Evolutionary conservation across 345 rosid genomes (phyloP), one percentile per base, ranked within the genome.

Genomic region (Streptanthus diversifolius): DNA sequence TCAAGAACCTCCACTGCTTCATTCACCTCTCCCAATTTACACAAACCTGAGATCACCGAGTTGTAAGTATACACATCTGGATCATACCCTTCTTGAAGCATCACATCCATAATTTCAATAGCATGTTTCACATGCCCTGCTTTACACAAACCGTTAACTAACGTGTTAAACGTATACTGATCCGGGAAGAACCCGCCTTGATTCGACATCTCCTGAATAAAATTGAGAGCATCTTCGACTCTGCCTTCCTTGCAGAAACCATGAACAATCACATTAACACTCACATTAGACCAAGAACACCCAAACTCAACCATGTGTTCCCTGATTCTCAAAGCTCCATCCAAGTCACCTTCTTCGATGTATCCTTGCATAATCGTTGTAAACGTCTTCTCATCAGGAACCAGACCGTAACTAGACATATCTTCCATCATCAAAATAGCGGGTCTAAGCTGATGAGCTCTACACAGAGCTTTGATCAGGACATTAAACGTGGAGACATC

Each of bases 371-470:
- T 93, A 57, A 93, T 67, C 1, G 95, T 93, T 1, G 92, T 91
- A 77, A 85, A 91, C 0, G 96, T 88, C 72, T 83, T 88, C 88
- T 93, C 96, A 53, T 91, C 97, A 0, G 96, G 97, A 3, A 61
- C 77, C 41, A 89, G 69, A 66, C 89, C 88, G 45, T 86, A 81
- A 71, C 72, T 78, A 1, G 79, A 69, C 98, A 93, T 91, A 75
- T 91, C 98, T 74, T 91, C 96, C 93, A 91, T 83, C 92, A 93
- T 82, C 79, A 88, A 81, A 47, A 87, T 59, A 6, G 97, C 93
- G 22, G 95, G 87, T 79, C 96, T 85, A 77, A 91, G 82, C 71
- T 89, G 96, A 76, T 89, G 97, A 3, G 98, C 92, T 70, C 58
- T 91, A 77, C 97, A 91, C 66, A 89, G 77, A 58, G 97, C 97